Conservation (phyloP, 2,329 filamentous ascomycete species). For the Sporothrix schenckii region DNA sequence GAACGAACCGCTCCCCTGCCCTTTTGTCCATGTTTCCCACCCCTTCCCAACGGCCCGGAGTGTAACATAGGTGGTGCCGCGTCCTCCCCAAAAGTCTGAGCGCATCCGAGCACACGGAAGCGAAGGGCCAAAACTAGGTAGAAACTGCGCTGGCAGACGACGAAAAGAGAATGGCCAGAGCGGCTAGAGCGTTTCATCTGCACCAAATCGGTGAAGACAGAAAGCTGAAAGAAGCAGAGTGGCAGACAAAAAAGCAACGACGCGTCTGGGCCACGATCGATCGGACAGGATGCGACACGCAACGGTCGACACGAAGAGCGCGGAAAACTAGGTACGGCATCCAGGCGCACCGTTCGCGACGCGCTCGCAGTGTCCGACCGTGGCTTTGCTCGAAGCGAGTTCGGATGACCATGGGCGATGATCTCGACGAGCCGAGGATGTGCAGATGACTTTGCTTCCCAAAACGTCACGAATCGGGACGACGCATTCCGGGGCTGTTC, state of each 20-base stretch:
- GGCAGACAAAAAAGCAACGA: not conserved
- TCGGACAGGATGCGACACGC: not conserved
- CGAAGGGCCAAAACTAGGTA: not conserved
- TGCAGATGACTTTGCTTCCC: not conserved
- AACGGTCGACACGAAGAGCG: not conserved
- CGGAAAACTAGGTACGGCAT: not conserved
- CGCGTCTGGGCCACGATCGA: not conserved
- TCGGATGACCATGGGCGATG: not conserved
- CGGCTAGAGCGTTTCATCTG: not conserved
- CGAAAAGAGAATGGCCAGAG: not conserved
- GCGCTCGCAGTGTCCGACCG: no score
- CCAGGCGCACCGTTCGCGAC: no score
- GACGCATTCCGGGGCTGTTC: not conserved
- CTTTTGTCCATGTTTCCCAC: not conserved
- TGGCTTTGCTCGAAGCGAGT: not conserved
- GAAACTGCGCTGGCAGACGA: not conserved
- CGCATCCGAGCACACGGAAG: slow-evolving; percentile 18
- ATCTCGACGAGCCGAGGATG: no score
- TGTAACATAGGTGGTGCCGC: slow-evolving; percentile 11
- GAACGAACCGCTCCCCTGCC: not conserved
- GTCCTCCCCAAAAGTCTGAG: not conserved
- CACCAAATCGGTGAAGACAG: not conserved
- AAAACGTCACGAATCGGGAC: not conserved
- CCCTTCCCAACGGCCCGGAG: slow-evolving; percentile 8
- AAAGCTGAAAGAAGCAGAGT: not conserved